A percentile compares a stretch with the other conserved stretches of the same genome.
These are phyloP conservation scores for Phytophthora sp. DNA, from an alignment of 352 stramenopile species.

Conservation along the genomic window DNA sequence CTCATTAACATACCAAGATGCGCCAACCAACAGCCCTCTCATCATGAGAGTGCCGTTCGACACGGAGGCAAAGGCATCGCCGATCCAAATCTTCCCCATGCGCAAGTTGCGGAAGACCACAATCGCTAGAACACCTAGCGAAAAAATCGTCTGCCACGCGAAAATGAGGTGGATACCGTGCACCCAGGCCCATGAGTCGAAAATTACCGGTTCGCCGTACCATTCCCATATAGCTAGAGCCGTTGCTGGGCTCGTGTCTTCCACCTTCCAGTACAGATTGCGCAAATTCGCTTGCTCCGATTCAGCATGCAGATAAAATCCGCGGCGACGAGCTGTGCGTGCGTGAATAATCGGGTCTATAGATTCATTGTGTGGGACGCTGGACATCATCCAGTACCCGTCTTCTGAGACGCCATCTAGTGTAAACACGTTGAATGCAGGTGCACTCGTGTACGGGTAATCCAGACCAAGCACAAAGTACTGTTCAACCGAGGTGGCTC, in stretches of 20 bases:
- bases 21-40: constrained; percentile 33
- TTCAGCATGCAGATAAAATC: constrained; percentile 41
- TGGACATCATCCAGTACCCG: constrained; percentile 29
- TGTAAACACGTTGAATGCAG: constrained; percentile 15
- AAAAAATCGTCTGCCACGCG: constrained; percentile 31
- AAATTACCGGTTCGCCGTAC: constrained; percentile 35
- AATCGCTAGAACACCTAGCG: constrained; percentile 33
- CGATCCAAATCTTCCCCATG: constrained; percentile 46
- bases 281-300: constrained; percentile 47
- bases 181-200: constrained; percentile 54
- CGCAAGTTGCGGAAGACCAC: constrained; percentile 40
- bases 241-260: constrained; percentile 19
- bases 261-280: constrained; percentile 30
- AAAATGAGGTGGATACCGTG: constrained; percentile 46
- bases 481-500: constrained; percentile 16
- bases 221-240: constrained; percentile 35
- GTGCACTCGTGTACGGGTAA: constrained; percentile 29
- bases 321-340: constrained; percentile 35
- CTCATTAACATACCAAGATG: constrained; percentile 40
- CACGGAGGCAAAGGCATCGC: constrained; percentile 43
- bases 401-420: constrained; percentile 14
- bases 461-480: constrained; percentile 30
- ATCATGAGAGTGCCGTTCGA: constrained; percentile 36
- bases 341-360: constrained; percentile 25
- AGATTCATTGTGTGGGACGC: constrained; percentile 9